Evolutionary conservation across 2,329 filamentous ascomycete genomes (phyloP).

Genomic region (Aschersonia sp.): DNA sequence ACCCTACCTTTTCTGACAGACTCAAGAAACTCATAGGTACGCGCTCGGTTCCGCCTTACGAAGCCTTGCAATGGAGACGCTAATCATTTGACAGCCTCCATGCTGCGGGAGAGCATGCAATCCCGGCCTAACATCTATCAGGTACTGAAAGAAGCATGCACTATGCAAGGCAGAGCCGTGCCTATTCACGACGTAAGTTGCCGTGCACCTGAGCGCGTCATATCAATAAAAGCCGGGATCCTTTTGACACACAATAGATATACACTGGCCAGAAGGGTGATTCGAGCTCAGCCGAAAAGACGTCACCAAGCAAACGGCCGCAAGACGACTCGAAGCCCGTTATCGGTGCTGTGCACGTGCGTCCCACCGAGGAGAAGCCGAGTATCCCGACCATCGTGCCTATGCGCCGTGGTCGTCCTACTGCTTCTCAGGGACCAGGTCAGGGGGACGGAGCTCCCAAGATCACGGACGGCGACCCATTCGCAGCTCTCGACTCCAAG

Average conservation of each 20-base stretch:
- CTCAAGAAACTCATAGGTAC: constrained; percentile 80
- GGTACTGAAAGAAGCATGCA: constrained; percentile 72
- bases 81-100: constrained; percentile 44
- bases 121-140: constrained; percentile 85
- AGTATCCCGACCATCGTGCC: constrained; percentile 79
- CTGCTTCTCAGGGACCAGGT: constrained; percentile 22
- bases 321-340: constrained; percentile 40
- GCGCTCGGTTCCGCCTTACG: neutral
- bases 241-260: constrained; percentile 36
- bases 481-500: constrained; percentile 70
- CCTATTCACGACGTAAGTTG: constrained; percentile 77
- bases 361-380: constrained; percentile 55
- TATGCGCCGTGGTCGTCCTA: constrained; percentile 72
- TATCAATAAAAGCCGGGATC: neutral
- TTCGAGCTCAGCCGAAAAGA: constrained; percentile 20
- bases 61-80: neutral
- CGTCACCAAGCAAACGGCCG: constrained; percentile 32
- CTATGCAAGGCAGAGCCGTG: constrained; percentile 74
- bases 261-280: constrained; percentile 54
- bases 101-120: constrained; percentile 74
- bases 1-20: constrained; percentile 79
- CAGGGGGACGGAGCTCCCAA: constrained; percentile 45
- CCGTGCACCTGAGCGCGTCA: neutral
- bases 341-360: constrained; percentile 69
- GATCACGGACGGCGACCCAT: constrained; percentile 64